Percentiles rank a stretch among this genome's conserved stretches.
Conservation (phyloP, 345 rosid genomes). For the Aquilaria yunnanensis region DNA sequence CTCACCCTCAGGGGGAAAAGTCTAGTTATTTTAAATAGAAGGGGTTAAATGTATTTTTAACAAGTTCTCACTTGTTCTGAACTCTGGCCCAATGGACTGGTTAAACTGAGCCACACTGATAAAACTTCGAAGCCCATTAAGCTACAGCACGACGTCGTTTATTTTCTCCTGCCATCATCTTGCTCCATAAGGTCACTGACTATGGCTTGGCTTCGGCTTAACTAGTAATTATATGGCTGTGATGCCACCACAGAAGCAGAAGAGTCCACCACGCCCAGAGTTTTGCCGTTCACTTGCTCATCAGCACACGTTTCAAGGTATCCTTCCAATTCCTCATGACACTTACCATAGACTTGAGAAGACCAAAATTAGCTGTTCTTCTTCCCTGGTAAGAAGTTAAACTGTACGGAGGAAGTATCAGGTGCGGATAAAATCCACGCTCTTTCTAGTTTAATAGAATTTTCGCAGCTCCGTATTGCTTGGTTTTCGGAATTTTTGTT, state of each 20-base stretch:
- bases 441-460: slow-evolving; percentile 13
- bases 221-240: slow-evolving; percentile 26
- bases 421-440: slow-evolving; percentile 13
- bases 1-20: no score
- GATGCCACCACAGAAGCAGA: slow-evolving; percentile 18
- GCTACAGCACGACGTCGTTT: slow-evolving; percentile 8
- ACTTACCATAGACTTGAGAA: not conserved
- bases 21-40: no score
- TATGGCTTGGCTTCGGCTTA: not conserved
- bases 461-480: slow-evolving; percentile 21
- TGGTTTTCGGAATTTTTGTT: slow-evolving; percentile 9
- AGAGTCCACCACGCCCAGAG: not conserved
- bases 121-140: not conserved
- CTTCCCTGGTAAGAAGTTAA: not conserved
- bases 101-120: not conserved
- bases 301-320: slow-evolving; percentile 12
- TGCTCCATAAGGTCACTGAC: not conserved
- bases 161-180: not conserved
- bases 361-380: not conserved
- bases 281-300: not conserved
- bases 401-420: slow-evolving; percentile 6
- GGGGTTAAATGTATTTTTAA: no score
- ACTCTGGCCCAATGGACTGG: no score
- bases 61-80: no score
- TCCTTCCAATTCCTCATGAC: not conserved